Conservation (phyloP, 1,139 yeast genomes). For the Hyphopichia wangnamkhiaoensis region DNA sequence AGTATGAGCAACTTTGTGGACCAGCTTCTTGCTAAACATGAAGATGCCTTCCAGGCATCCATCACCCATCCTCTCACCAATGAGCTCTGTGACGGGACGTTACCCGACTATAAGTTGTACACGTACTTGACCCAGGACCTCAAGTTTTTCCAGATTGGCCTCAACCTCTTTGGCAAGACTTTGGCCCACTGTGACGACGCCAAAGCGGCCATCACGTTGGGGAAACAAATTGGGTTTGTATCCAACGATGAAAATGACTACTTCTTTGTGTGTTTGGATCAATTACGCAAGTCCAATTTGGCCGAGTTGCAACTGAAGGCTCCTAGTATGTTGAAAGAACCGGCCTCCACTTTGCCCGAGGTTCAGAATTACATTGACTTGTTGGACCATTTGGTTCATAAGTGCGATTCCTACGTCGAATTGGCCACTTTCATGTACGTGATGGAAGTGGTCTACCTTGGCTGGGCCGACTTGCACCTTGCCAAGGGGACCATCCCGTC, state of each 20-base stretch:
- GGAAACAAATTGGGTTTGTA: conserved; percentile 54
- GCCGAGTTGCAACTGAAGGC: conserved; percentile 18
- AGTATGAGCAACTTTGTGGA: conserved; percentile 1
- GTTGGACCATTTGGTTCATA: conserved; percentile 28
- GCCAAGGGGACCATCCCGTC: conserved; percentile 19
- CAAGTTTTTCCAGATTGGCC: conserved; percentile 45
- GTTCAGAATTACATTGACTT: conserved; percentile 42
- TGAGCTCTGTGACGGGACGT: conserved; percentile 48
- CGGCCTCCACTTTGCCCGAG: conserved; percentile 22
- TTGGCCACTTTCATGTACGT: conserved; percentile 46
- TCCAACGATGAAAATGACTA: conserved; percentile 51
- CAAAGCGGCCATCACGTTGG: conserved; percentile 35
- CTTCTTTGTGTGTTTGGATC: conserved; percentile 35
- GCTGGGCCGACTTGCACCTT: conserved; percentile 47
- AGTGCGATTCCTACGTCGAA: conserved; percentile 38
- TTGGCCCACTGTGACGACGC: conserved; percentile 45
- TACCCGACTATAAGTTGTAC: conserved; percentile 41
- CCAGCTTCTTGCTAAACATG: background rate
- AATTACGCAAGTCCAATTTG: conserved; percentile 20
- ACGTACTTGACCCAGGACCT: conserved; percentile 52
- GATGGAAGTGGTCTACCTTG: conserved; percentile 53
- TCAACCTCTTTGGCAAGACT: conserved; percentile 46
- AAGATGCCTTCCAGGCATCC: conserved; percentile 22
- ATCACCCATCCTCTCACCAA: conserved; percentile 45
- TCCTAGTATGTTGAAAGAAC: conserved; percentile 17